Evolutionary conservation across 2,329 filamentous ascomycete genomes (phyloP), one percentile per base, ranked within the genome.

Genomic region (Talaromyces sp.): DNA sequence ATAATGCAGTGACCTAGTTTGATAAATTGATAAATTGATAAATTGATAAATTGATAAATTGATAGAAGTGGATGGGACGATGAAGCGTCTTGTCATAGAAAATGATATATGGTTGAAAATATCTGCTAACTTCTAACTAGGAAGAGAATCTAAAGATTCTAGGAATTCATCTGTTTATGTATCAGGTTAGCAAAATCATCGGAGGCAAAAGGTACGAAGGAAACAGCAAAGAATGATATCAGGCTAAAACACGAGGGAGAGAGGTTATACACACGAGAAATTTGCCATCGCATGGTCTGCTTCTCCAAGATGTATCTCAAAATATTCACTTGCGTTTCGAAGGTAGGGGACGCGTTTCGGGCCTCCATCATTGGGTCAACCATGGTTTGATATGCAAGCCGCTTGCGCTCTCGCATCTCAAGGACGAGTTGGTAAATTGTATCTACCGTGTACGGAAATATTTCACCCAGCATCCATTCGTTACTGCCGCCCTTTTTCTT

Each of bases 401-500:
- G 31, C 14, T 50, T 28, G n/a, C 34, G 60, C 47, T 54, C 60
- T 56, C 40, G 47, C 60, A 61, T 54, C 53, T 61, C 44, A 27
- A 61, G 47, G 33, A 57, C 57, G 23, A 61, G 31, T 28, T 57
- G 47, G 53, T 61, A 61, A 8, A 50, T 52, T 56, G 57, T 57
- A 12, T 61, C 44, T 57, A 61, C 50, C 10, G 57, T 44, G 34
- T 61, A 61, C 23, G 60, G 60, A 52, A 61, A 61, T 23, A 50
- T 61, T 23, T 61, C 60, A 28, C 18, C 33, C 4, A 61, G 44
- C 27, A 61, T 57, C 7, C 36, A 40, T 40, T 40, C 36, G n/a
- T n/a, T 6, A n/a, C 31, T 33, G 31, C 14, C 36, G n/a, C 5
- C 8, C 36, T 40, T 40, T 3, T 61, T 51, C 14, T 57, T 57